phyloP scores from a whole-genome alignment of 768 basidiomycete genomes.

The Tricholoma sp. region DNA sequence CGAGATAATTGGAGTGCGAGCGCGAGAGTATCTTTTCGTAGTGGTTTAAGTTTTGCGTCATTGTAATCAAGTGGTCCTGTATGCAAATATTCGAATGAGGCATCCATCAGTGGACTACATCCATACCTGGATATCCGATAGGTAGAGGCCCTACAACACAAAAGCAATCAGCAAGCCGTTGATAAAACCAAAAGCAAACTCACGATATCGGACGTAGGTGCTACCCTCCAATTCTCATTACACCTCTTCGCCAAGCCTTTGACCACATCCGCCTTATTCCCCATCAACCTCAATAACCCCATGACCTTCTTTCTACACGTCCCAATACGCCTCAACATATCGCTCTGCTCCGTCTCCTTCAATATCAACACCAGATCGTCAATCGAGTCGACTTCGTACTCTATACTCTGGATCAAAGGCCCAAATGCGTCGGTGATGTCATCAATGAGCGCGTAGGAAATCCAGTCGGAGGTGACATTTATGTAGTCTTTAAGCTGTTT shows the following conservation, averaged over 20 bases:
- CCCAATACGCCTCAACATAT: conserved; percentile 96
- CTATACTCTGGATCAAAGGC: conserved; percentile 95
- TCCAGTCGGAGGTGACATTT: conserved; percentile 98
- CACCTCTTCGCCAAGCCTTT: conserved; percentile 97
- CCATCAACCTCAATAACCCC: conserved; percentile 95
- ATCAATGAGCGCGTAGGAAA: conserved; percentile 98
- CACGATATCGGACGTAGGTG: conserved; percentile 96
- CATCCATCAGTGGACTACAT: not conserved
- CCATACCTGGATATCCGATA: conserved; percentile 87
- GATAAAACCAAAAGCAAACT: conserved; percentile 17
- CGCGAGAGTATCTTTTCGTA: conserved; percentile 99
- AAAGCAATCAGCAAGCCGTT: not conserved
- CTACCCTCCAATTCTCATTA: conserved; percentile 98
- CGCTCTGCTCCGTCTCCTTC: conserved; percentile 93
- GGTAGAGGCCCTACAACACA: conserved; percentile 71
- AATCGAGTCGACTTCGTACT: conserved; percentile 98
- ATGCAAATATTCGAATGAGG: not conserved
- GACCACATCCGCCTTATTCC: conserved; percentile 99
- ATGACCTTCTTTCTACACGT: conserved; percentile 99
- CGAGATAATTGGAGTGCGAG: conserved; percentile 98
- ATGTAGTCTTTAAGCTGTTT: conserved; percentile 99
- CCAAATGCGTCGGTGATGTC: conserved; percentile 99
- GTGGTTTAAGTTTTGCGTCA: conserved; percentile 99
- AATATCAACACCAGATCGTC: conserved; percentile 97
- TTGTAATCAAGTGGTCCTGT: conserved; percentile 96